Conservation (phyloP, 352 stramenopile genomes). For the Halophytophthora batemanensis region DNA sequence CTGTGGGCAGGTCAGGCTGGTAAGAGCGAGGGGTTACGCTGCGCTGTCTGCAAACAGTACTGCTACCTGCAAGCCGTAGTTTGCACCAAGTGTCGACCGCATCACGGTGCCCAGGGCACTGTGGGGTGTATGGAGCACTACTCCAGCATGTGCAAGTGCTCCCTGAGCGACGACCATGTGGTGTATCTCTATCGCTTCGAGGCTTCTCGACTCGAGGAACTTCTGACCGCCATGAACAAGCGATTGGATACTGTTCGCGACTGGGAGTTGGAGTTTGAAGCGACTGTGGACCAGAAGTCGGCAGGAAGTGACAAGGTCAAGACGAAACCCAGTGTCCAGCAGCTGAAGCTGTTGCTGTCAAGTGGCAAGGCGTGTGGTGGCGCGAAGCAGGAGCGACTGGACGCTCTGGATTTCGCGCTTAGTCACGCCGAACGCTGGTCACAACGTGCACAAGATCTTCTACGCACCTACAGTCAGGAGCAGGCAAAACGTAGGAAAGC, state of each 20-base stretch:
- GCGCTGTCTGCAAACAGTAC: constrained; percentile 77
- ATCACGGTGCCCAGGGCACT: constrained; percentile 25
- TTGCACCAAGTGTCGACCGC: constrained; percentile 65
- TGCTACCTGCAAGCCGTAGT: constrained; percentile 84
- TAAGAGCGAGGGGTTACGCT: constrained; percentile 73
- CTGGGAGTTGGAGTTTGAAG: constrained; percentile 39
- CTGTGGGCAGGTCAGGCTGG: constrained; percentile 78
- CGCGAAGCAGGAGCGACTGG: constrained; percentile 21
- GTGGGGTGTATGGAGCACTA: constrained; percentile 82
- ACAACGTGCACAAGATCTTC: constrained; percentile 17
- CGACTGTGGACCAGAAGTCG: constrained; percentile 12
- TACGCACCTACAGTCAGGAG: constrained; percentile 10
- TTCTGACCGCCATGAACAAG: constrained; percentile 30
- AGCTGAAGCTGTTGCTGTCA: constrained; percentile 32
- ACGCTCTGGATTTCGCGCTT: constrained; percentile 29
- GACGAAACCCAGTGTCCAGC: constrained; percentile 12
- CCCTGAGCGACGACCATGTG: constrained; percentile 42
- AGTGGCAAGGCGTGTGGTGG: constrained; percentile 33
- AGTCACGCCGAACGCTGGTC: constrained; percentile 22
- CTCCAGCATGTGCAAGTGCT: constrained; percentile 73
- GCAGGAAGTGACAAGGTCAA: neutral
- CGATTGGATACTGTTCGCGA: constrained; percentile 35
- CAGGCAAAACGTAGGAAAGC: neutral
- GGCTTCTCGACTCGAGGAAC: constrained; percentile 27
- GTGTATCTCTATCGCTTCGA: constrained; percentile 63